Evolutionary conservation across 2,329 filamentous ascomycete species (phyloP).

Genomic region (Triangularia setosa): DNA sequence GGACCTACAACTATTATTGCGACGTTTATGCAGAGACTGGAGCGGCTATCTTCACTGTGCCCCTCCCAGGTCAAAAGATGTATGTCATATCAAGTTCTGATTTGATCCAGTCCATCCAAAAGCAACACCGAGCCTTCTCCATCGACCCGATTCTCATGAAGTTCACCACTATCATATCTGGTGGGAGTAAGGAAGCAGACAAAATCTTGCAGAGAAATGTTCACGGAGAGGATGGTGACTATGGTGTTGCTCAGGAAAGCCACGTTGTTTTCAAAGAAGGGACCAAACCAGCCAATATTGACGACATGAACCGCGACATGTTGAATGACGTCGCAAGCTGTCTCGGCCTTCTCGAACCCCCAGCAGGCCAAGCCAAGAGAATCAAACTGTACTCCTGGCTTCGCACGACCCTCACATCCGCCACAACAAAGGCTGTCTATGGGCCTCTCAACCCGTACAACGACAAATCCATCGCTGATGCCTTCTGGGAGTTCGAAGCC

Average conservation of each 20-base stretch:
- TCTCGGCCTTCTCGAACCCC: background rate
- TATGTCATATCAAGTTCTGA: slow-evolving; percentile 8
- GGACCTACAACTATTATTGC: slow-evolving; percentile 33
- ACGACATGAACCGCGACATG: slow-evolving; percentile 12
- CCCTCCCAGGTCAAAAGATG: slow-evolving; percentile 33
- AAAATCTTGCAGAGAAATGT: background rate
- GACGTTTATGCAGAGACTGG: slow-evolving; percentile 28
- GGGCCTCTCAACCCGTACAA: slow-evolving; percentile 10
- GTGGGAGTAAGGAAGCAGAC: background rate
- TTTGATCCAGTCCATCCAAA: slow-evolving; percentile 8
- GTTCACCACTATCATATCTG: slow-evolving; percentile 1
- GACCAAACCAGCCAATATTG: background rate
- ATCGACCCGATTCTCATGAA: slow-evolving; percentile 10
- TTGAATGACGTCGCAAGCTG: background rate
- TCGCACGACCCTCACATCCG: slow-evolving; percentile 1
- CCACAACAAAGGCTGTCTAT: slow-evolving; percentile 7
- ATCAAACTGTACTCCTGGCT: slow-evolving; percentile 4
- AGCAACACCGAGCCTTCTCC: slow-evolving; percentile 8
- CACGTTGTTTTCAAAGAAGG: slow-evolving; percentile 5
- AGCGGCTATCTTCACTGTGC: slow-evolving; percentile 38
- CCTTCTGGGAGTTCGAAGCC: slow-evolving; percentile 8
- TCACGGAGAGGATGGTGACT: slow-evolving; percentile 5
- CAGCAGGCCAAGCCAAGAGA: background rate
- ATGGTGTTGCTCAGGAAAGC: background rate
- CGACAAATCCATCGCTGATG: slow-evolving; percentile 4